phyloP scores from a whole-genome alignment of 192 early-diverging fungal species.

The Pilaira anomala region DNA sequence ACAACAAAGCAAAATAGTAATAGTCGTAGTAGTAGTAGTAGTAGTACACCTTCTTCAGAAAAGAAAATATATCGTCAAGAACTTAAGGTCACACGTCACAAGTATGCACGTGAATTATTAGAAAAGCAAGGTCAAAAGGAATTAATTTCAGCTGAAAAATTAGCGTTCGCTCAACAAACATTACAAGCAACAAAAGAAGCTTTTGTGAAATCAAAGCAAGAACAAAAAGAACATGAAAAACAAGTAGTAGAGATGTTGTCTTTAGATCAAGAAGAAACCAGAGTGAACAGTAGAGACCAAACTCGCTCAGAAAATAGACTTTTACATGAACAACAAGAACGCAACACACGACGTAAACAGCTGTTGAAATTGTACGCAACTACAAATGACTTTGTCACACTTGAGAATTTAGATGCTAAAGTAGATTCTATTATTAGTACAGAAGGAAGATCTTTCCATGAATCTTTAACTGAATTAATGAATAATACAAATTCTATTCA shows the following conservation, averaged over 20 bases:
- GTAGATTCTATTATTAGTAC: constrained; percentile 22
- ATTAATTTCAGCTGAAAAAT: constrained; percentile 9
- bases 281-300: not conserved
- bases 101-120: constrained; percentile 37
- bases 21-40: too few species aligned
- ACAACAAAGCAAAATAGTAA: not conserved
- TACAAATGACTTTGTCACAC: constrained; percentile 28
- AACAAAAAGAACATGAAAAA: constrained; percentile 20
- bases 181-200: not conserved
- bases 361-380: constrained; percentile 28
- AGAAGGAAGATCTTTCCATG: constrained; percentile 15
- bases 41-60: not conserved
- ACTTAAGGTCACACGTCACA: constrained; percentile 19
- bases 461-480: constrained; percentile 22
- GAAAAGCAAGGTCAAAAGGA: constrained; percentile 21
- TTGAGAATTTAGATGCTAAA: constrained; percentile 28
- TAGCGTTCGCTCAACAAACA: not conserved
- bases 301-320: constrained; percentile 12
- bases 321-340: not conserved
- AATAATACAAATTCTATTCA: constrained; percentile 4
- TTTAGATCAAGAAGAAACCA: not conserved
- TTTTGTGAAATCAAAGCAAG: constrained; percentile 5
- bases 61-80: constrained; percentile 28
- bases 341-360: constrained; percentile 7
- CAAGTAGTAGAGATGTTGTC: constrained; percentile 20